Percentiles rank a stretch among this genome's conserved stretches.
phyloP scores from a whole-genome alignment of 2,329 filamentous ascomycete genomes.

The Colletotrichum filicis region DNA sequence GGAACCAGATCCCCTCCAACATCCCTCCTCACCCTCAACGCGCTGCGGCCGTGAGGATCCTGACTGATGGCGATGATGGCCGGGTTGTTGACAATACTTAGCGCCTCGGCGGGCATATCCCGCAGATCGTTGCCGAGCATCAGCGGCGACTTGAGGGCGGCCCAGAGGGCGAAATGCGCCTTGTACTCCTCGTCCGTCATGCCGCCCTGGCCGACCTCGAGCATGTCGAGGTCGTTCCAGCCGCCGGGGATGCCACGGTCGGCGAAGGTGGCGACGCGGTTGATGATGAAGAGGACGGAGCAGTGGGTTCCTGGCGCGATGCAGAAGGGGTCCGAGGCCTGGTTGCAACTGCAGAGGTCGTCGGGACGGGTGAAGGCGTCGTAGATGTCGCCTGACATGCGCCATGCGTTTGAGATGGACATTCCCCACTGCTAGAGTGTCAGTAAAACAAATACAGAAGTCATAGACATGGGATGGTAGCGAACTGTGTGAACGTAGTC shows the following conservation, averaged over 20 bases:
- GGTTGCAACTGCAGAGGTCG: constrained; percentile 44
- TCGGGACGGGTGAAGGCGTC: constrained; percentile 46
- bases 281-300: constrained; percentile 42
- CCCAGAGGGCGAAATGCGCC: constrained; percentile 58
- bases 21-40: constrained; percentile 36
- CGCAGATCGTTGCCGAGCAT: constrained; percentile 54
- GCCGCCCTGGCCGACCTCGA: constrained; percentile 51
- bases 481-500: constrained; percentile 38
- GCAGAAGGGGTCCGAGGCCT: constrained; percentile 40
- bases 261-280: constrained; percentile 38
- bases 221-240: constrained; percentile 52
- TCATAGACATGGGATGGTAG: not conserved
- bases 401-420: constrained; percentile 46
- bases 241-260: constrained; percentile 34
- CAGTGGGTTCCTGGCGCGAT: constrained; percentile 40
- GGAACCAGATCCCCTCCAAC: constrained; percentile 50
- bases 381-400: constrained; percentile 48
- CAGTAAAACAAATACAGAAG: not conserved
- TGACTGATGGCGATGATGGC: constrained; percentile 47
- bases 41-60: constrained; percentile 44
- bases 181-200: constrained; percentile 52
- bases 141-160: constrained; percentile 57
- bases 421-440: constrained; percentile 41
- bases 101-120: constrained; percentile 35
- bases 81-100: constrained; percentile 39